phyloP scores from a whole-genome alignment of 1,139 yeast species.

The Trichomonascaceae sp. region DNA sequence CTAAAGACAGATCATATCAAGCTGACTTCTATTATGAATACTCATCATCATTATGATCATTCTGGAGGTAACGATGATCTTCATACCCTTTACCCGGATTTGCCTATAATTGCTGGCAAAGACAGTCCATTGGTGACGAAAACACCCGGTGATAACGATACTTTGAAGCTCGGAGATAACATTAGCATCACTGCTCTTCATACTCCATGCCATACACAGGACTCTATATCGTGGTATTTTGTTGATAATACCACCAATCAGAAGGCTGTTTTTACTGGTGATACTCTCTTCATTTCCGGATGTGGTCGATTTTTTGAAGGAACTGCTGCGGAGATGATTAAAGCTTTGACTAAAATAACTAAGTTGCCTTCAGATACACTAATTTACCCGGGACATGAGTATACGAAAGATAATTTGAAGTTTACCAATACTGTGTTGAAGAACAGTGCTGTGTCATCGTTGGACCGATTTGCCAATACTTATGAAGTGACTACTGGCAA shows the following conservation, averaged over 20 bases:
- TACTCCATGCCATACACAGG: constrained; percentile 98
- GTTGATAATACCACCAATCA: constrained; percentile 56
- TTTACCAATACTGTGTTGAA: constrained; percentile 64
- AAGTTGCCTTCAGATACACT: constrained; percentile 60
- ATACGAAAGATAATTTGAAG: constrained; percentile 72
- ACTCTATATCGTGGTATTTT: constrained; percentile 81
- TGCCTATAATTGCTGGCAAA: constrained; percentile 81
- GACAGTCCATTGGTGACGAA: constrained; percentile 65
- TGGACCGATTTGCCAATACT: constrained; percentile 45
- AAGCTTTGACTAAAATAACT: constrained; percentile 55
- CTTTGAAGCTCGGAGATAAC: constrained; percentile 47
- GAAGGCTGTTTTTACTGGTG: constrained; percentile 87
- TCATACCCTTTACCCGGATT: constrained; percentile 38
- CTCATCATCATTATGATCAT: constrained; percentile 95
- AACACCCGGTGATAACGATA: constrained; percentile 56
- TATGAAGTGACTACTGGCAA: constrained; percentile 76
- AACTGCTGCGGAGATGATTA: constrained; percentile 70
- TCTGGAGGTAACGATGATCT: constrained; percentile 73
- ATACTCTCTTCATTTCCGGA: constrained; percentile 87
- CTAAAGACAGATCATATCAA: constrained; percentile 34
- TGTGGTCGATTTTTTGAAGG: constrained; percentile 98
- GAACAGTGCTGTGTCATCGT: constrained; percentile 46
- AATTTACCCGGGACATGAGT: constrained; percentile 92
- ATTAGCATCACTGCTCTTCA: constrained; percentile 74
- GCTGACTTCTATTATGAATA: constrained; percentile 75